Conservation (phyloP, 768 basidiomycete species). For the Termitomyces sp. region DNA sequence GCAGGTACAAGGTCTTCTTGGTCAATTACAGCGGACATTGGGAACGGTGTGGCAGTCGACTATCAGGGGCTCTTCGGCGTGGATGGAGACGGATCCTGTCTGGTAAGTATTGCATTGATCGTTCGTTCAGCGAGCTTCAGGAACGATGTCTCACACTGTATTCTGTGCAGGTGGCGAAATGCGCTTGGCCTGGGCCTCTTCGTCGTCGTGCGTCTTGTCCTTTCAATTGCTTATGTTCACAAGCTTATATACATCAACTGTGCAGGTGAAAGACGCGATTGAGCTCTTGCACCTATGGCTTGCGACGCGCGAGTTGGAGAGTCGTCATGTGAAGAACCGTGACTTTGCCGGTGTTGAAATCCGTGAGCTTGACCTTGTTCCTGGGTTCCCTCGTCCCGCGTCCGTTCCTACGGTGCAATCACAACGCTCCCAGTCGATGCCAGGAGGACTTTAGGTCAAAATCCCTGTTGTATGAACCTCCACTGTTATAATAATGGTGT, state of each 20-base stretch:
- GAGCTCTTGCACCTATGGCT: conserved; percentile 66
- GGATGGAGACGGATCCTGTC: conserved; percentile 66
- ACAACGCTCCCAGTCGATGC: conserved; percentile 1
- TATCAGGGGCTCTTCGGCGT: conserved; percentile 52
- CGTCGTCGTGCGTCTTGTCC: conserved; percentile 43
- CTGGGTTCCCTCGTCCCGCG: conserved; percentile 12
- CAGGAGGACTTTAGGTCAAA: not conserved
- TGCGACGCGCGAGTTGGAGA: conserved; percentile 65
- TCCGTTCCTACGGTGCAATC: not conserved
- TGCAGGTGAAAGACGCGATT: conserved; percentile 61
- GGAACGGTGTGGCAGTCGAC: conserved; percentile 39
- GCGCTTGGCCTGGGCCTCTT: conserved; percentile 63
- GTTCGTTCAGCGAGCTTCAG: not conserved
- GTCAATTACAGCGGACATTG: conserved; percentile 22
- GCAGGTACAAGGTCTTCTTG: conserved; percentile 9
- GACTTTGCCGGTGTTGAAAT: conserved; percentile 73
- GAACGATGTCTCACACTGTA: not conserved
- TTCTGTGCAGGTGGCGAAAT: conserved; percentile 53
- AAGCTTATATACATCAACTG: not conserved
- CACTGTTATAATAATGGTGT: not conserved
- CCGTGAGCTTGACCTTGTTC: conserved; percentile 58
- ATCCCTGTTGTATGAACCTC: not conserved
- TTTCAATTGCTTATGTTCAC: not conserved
- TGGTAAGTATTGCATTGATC: conserved; percentile 36
- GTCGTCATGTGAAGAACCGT: conserved; percentile 58